These are phyloP conservation scores for Pseudogymnoascus sp. DNA, from an alignment of 2,329 filamentous ascomycete genomes.

Conservation along the genomic window DNA sequence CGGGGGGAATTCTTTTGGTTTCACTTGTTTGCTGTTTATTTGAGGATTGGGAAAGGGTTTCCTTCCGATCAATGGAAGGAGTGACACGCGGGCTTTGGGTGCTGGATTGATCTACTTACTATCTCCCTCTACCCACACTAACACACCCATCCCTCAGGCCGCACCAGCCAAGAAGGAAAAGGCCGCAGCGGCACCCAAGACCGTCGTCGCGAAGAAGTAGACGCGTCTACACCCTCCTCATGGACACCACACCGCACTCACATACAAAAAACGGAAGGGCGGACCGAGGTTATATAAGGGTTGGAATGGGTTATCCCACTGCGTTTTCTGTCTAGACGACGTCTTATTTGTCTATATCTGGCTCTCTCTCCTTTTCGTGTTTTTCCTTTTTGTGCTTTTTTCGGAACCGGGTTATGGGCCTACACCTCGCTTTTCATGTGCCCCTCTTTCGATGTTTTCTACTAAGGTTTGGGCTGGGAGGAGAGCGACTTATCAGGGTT, in stretches of 20 bases:
- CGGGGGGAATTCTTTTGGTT: too few species aligned
- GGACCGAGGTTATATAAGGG: neutral
- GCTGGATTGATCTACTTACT: neutral
- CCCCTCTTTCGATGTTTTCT: neutral
- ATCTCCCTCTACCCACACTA: neutral
- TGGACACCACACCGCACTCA: neutral
- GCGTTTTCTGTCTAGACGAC: neutral
- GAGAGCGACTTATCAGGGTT: slow-evolving; percentile 1
- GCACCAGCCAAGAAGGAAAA: neutral
- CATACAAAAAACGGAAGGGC: neutral
- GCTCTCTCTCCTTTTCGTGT: neutral
- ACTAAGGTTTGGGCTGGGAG: neutral
- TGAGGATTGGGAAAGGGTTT: neutral
- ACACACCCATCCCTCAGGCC: neutral
- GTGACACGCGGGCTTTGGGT: neutral
- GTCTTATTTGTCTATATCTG: neutral
- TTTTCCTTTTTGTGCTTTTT: neutral
- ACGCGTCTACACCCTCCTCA: neutral
- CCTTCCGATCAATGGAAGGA: neutral
- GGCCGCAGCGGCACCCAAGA: neutral
- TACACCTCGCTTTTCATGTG: neutral
- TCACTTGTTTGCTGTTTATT: neutral
- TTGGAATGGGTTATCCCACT: neutral
- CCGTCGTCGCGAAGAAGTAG: neutral
- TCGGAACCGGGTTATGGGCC: neutral